phyloP scores from a whole-genome alignment of 225 moss, liverwort and hornwort genomes.

The Pleurozium schreberi region DNA sequence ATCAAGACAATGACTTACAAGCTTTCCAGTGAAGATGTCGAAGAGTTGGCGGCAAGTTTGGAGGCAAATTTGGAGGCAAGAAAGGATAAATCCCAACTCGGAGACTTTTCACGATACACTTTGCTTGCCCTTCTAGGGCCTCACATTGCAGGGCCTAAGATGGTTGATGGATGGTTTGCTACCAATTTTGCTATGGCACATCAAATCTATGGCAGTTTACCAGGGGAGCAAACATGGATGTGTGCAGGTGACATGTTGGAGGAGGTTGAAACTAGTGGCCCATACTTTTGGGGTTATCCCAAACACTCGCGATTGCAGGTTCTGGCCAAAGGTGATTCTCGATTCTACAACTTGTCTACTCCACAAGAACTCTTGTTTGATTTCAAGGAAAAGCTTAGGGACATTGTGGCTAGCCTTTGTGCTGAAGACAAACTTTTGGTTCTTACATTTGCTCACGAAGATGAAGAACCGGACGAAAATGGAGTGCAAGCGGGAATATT shows the following conservation, averaged over 20 bases:
- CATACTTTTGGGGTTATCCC: neutral
- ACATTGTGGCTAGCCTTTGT: neutral
- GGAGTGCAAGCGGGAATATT: fast-evolving
- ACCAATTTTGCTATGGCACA: neutral
- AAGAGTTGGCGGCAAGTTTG: too few relatives aligned
- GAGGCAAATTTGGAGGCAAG: fast-evolving
- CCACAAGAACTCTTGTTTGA: fast-evolving
- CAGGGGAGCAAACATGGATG: neutral
- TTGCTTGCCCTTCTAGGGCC: neutral
- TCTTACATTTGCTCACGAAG: neutral
- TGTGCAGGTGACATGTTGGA: neutral
- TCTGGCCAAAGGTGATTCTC: neutral
- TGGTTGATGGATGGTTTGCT: neutral
- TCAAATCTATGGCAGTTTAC: neutral
- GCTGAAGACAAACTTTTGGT: fast-evolving
- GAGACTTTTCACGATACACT: too few relatives aligned
- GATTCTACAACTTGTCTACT: neutral
- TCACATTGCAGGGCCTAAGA: neutral
- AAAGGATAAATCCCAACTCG: too few relatives aligned
- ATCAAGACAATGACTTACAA: too few relatives aligned
- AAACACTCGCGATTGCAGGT: neutral
- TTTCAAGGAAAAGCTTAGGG: neutral
- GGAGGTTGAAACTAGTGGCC: fast-evolving
- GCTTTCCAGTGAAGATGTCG: too few relatives aligned
- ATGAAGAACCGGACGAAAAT: neutral